Evolutionary conservation across 2,329 filamentous ascomycete genomes (phyloP), one percentile per base, ranked within the genome.

Genomic region (Rhexocercosporidium sp.): DNA sequence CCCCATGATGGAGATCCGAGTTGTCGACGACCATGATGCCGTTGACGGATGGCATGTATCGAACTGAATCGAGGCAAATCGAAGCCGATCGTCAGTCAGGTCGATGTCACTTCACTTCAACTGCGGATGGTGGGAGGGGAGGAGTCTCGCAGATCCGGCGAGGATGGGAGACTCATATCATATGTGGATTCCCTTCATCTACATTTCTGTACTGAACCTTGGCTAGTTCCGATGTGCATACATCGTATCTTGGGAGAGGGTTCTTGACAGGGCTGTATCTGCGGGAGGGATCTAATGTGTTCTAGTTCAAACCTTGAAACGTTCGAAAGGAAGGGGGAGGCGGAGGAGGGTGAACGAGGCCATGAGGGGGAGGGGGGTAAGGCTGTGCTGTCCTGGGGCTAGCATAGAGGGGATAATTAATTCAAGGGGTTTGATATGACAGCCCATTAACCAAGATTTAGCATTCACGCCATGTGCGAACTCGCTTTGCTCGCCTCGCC

Each of bases 1-100:
- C 56, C n/a, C 64, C 67, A 60, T 69, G 67, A 41, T 67, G 39
- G 57, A 69, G 57, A 41, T 70, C 66, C 31, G 69, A 70, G 46
- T 37, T 64, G 44, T 66, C 69, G 41, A 56, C 37, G 20, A 61
- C 62, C 60, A 65, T 64, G 18, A 56, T 34, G 29, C 49, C 49
- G 49, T 53, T 34, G 4, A 31, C 29, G n/a, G n/a, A 56, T 20
- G n/a, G 51, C 18, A 37, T 56, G 27, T n/a, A 56, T 18, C 22
- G 44, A 20, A 47, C 9, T n/a, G 44, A 47, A 22, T 44, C n/a
- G 44, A 25, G 20, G 4, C 44, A n/a, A 47, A 25, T 47, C 44
- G 44, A 47, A n/a, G n/a, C 20, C n/a, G 44, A 37, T 47, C 44
- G 20, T n/a, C 11, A 11, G 18, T 9, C n/a, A 12, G n/a, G 44